phyloP scores from a whole-genome alignment of 23 red algal species.

The Chondrus crispus region DNA sequence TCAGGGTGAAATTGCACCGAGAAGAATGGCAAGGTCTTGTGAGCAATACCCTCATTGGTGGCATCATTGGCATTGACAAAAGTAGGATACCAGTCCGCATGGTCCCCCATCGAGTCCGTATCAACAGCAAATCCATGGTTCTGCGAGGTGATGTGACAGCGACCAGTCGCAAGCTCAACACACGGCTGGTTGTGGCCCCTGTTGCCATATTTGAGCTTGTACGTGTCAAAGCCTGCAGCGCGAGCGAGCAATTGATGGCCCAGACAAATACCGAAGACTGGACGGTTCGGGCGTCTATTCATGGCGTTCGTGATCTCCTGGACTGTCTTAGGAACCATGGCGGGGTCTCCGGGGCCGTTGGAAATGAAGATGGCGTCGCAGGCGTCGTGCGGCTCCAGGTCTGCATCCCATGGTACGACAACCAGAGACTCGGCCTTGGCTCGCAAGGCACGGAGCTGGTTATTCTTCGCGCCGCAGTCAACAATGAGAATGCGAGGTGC shows the following conservation, averaged over 20 bases:
- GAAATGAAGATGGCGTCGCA: conserved; percentile 94
- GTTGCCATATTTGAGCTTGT: conserved; percentile 99
- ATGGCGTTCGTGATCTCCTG: conserved; percentile 52
- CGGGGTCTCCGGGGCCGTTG: conserved; percentile 98
- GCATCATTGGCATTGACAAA: conserved; percentile 95
- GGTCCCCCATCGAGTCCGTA: not conserved
- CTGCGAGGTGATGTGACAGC: conserved; percentile 99
- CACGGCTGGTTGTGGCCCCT: conserved; percentile 95
- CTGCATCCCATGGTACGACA: conserved; percentile 82
- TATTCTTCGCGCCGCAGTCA: conserved; percentile 93
- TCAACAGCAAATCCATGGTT: conserved; percentile 98
- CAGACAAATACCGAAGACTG: conserved; percentile 98
- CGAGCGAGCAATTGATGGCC: conserved; percentile 92
- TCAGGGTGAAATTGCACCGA: conserved; percentile 99
- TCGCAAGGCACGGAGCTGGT: conserved; percentile 84
- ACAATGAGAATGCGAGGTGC: conserved; percentile 80
- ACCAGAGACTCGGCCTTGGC: conserved; percentile 40
- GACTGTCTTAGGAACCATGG: conserved; percentile 68
- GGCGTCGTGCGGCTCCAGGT: conserved; percentile 28
- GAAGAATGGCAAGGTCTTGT: conserved; percentile 83
- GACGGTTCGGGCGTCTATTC: conserved; percentile 25
- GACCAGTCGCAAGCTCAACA: conserved; percentile 75
- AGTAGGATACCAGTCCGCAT: conserved; percentile 70
- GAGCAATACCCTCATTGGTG: conserved; percentile 95
- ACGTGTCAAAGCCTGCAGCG: conserved; percentile 85